These are phyloP conservation scores for Umbilicaria muhlenbergii DNA, from an alignment of 495 filamentous ascomycete genomes.

Conservation along the genomic window DNA sequence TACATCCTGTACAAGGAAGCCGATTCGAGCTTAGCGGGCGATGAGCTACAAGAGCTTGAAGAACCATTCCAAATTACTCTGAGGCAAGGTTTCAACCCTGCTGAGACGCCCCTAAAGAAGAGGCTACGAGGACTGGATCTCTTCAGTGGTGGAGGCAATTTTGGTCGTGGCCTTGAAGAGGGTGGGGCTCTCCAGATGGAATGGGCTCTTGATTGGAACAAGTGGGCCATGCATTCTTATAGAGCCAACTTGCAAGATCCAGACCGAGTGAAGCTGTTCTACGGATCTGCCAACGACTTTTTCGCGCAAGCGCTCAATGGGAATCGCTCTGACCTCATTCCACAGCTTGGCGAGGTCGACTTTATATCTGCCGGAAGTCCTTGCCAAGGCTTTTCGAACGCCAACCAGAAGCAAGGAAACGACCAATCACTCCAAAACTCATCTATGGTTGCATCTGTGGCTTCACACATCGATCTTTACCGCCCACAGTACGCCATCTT, in stretches of 20 bases:
- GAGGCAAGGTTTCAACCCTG: slow-evolving; percentile 40
- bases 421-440: slow-evolving; percentile 40
- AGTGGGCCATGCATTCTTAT: slow-evolving; percentile 49
- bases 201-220: slow-evolving; percentile 49
- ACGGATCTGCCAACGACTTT: slow-evolving; percentile 57
- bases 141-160: slow-evolving; percentile 60
- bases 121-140: slow-evolving; percentile 45
- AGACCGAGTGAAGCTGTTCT: slow-evolving; percentile 28
- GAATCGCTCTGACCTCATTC: slow-evolving; percentile 21
- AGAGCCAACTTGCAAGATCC: slow-evolving; percentile 36
- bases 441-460: slow-evolving; percentile 58
- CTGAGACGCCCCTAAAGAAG: not conserved
- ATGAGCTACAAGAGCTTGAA: slow-evolving; percentile 1
- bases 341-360: slow-evolving; percentile 42
- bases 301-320: slow-evolving; percentile 36
- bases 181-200: slow-evolving; percentile 44
- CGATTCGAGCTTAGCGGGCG: slow-evolving; percentile 7
- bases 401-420: slow-evolving; percentile 36
- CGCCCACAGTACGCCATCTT: slow-evolving; percentile 54
- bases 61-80: slow-evolving; percentile 19
- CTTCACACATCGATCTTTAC: slow-evolving; percentile 56
- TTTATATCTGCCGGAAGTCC: slow-evolving; percentile 58
- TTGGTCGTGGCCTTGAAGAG: slow-evolving; percentile 61
- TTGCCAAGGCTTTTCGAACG: slow-evolving; percentile 52
- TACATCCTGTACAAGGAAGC: slow-evolving; percentile 31